A percentile compares a stretch with the other conserved stretches of the same genome.
Evolutionary conservation across 176 grass and related monocot species (phyloP).

Genomic region (Phoenix dactylifera): DNA sequence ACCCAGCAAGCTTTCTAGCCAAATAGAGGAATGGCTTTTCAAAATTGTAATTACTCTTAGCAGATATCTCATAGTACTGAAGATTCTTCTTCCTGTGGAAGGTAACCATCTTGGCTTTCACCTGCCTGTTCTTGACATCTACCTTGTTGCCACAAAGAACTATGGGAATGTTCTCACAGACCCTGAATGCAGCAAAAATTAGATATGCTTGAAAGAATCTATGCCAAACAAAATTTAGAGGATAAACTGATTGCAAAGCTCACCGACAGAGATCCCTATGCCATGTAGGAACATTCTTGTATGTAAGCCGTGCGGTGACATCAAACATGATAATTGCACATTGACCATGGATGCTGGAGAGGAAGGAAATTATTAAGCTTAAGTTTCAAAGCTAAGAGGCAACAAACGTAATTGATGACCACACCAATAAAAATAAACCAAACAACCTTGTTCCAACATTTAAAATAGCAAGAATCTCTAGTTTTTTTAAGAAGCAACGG

Average conservation of each 20-base stretch:
- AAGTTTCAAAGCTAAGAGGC: no score
- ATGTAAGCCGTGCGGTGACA: conserved; percentile 74
- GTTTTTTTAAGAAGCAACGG: no score
- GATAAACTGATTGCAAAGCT: no score
- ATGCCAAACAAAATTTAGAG: no score
- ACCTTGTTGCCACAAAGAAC: conserved; percentile 80
- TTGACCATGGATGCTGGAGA: conserved; percentile 68
- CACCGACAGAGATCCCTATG: conserved; percentile 85
- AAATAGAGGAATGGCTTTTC: conserved; percentile 93
- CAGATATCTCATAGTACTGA: conserved; percentile 92
- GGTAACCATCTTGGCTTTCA: conserved; percentile 79
- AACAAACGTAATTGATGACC: no score
- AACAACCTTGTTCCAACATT: no score
- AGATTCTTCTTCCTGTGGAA: conserved; percentile 95
- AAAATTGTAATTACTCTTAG: conserved; percentile 96
- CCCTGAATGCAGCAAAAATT: conserved; percentile 24
- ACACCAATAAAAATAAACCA: no score
- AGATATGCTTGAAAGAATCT: no score
- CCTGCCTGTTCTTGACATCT: conserved; percentile 82
- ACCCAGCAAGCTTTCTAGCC: conserved; percentile 77
- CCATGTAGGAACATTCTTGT: conserved; percentile 92
- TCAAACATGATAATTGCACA: conserved; percentile 93
- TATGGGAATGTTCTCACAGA: conserved; percentile 90
- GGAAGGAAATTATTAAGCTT: not conserved
- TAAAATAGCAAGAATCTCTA: no score